Evolutionary conservation across 805 yeast species (phyloP), one percentile per base, ranked within the genome.

Genomic region (Lipomyces orientalis): DNA sequence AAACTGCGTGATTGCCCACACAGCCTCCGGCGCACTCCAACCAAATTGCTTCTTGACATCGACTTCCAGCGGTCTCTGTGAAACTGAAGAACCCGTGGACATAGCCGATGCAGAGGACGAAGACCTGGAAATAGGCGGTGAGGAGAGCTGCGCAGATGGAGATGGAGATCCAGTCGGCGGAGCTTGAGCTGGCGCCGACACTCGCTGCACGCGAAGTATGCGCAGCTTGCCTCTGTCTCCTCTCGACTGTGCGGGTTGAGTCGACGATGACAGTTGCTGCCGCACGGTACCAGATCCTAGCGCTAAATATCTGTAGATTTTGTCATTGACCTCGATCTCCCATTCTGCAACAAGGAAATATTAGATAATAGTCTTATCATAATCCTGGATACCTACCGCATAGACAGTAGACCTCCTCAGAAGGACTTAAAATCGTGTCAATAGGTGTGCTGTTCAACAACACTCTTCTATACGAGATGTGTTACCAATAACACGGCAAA

Each of bases 11-110:
- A 68, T 51, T 7, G 71, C 67, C n/a, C 58, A 9, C 35, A 68
- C 62, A 5, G 67, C 35, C 8, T 68, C 71, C 14, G 65, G 55
- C 35, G 59, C 39, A 7, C 33, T 37, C 71, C 70, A 67, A 22
- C 61, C 25, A 62, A 62, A 64, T 54, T 54, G 64, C 51, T 60
- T 58, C 49, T 60, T 62, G 33, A 68, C 10, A 8, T 65, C 66
- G 19, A 68, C 29, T 5, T 62, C 65, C 19, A 9, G 6, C 10
- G 35, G 39, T 25, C 59, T 22, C 29, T 25, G 59, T 12, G 46
- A 22, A 56, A n/a, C 59, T 2, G 59, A 56, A 9, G 59, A 37
- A 29, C 35, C 7, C 14, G 16, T 16, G 57, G 57, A 54, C 34
- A 52, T 52, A 25, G 25, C 34, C 34, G 55, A 52, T 16, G 55